phyloP scores from a whole-genome alignment of 1,284 basidiomycete species.

The Macrocybe sp. region DNA sequence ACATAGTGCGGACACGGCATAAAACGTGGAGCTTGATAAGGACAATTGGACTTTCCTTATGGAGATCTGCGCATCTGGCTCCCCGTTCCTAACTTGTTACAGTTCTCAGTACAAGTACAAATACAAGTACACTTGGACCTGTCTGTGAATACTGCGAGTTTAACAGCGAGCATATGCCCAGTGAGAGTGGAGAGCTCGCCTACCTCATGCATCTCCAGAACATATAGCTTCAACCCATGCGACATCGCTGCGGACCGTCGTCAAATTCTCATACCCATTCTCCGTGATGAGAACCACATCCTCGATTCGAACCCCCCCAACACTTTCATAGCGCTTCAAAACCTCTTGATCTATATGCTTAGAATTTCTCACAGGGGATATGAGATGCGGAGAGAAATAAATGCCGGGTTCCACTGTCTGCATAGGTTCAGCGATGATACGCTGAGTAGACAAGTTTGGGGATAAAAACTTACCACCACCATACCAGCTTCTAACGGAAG shows the following conservation, averaged over 20 bases:
- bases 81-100: no score
- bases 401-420: slow-evolving; percentile 87
- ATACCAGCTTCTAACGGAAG: slow-evolving; percentile 70
- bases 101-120: no score
- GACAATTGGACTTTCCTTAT: no score
- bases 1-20: no score
- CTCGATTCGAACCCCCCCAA: slow-evolving; percentile 89
- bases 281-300: slow-evolving; percentile 78
- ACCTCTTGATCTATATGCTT: slow-evolving; percentile 68
- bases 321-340: slow-evolving; percentile 66
- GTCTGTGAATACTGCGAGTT: no score
- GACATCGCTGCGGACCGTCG: slow-evolving; percentile 73
- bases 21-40: no score
- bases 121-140: no score
- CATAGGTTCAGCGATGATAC: slow-evolving; percentile 1
- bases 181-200: no score
- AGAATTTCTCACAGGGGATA: slow-evolving; percentile 65
- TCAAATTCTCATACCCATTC: slow-evolving; percentile 70
- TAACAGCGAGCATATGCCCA: no score
- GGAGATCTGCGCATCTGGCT: no score
- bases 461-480: slow-evolving; percentile 62
- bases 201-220: slow-evolving; percentile 47
- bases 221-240: slow-evolving; percentile 77
- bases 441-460: slow-evolving; percentile 1
- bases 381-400: slow-evolving; percentile 79